Base-by-base conservation (phyloP, 1,284 basidiomycete genomes). In the Cryptococcus hybrid region DNA sequence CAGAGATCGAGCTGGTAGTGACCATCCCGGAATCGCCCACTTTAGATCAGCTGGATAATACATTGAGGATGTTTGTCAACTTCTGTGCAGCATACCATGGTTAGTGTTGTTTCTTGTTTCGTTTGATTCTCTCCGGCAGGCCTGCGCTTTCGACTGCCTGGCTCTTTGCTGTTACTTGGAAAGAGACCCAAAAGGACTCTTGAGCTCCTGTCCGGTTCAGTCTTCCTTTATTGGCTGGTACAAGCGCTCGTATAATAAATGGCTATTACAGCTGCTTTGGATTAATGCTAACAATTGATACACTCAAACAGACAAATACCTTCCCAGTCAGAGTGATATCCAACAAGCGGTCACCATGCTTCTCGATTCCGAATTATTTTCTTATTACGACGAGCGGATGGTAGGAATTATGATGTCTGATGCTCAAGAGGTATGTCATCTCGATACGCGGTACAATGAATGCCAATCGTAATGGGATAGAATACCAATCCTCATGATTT, bases 381-480 rank as follows among this genome's bases (percentile, higher is more conserved):
- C 83, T 4, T 92, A 88, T 69, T 90, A 95, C 71, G 90, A 89
- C 2, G 90, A 92, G 69, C 81, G 92, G 39, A 93, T 94, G 89
- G 86, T 87, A 55, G 88, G 89, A 40, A 79, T 92, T 47, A 81
- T 88, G 47, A 74, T 74, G 73, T 82, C 85, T 36, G 87, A 91
- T 60, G 84, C 85, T 6, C 83, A 84, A 69, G 81, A 83, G 71
- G 88, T 89, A 68, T 66, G 87, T 74, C 13, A 3, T n/a, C 9
- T 3, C n/a, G 13, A 12, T 30, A 47, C 8, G 34, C 34, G 34
- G 5, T 47, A 15, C 43, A 7, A 9, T 30, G 34, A 24, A 1
- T 24, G 46, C 12, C 34, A 35, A 12, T 47, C 24, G 6, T 42
- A 42, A 42, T 9, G 15, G 15, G 37, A 47, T 71, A 92, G 88